Base-by-base conservation (phyloP, 1,139 yeast species). In the Insectozyma bohioensis region DNA sequence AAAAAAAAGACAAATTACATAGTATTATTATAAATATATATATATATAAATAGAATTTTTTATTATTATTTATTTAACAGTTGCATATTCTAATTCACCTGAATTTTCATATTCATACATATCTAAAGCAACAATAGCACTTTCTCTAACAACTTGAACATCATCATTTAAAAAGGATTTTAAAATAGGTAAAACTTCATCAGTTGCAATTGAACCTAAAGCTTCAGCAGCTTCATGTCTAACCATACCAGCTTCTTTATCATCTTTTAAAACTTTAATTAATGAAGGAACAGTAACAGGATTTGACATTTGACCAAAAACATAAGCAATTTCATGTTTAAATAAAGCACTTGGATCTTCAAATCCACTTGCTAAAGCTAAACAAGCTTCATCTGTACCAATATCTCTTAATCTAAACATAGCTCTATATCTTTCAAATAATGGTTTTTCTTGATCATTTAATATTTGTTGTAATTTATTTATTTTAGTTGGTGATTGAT, bases 151-250 rank as follows among this genome's bases (percentile, higher is more conserved):
- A 31, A 94, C 98, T 38, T 74, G 77, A 50, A 85, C 96, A 41
- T 77, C 70, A 56, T 94, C 98, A 48, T 78, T 69, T 49, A 90
- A 74, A 60, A 85, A 85, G 27, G 80, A 69, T 56, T 85, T 75
- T 52, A 94, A 75, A 24, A 92, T 82, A 12, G 97, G 97, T 46
- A 90, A 72, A 31, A 92, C 95, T 39, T 90, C 97, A 50, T 86
- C 95, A n/a, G 97, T 86, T 16, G 96, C 97, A 56, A 94, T 92
- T 18, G 95, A 78, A 15, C 98, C 98, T 49, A 94, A 73, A 18
- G 98, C 98, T 64, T 94, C 99, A 19, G 98, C 98, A 37, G 98
- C 98, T 64, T 94, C 99, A 57, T 94, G 99, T 66, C 99, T 83
- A 21, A 94, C 98, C 98, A 94, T 94, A 40, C 95, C 95, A 28